Base-by-base conservation (phyloP, 225 moss, liverwort and hornwort genomes). In the Anthoceros angustus region DNA sequence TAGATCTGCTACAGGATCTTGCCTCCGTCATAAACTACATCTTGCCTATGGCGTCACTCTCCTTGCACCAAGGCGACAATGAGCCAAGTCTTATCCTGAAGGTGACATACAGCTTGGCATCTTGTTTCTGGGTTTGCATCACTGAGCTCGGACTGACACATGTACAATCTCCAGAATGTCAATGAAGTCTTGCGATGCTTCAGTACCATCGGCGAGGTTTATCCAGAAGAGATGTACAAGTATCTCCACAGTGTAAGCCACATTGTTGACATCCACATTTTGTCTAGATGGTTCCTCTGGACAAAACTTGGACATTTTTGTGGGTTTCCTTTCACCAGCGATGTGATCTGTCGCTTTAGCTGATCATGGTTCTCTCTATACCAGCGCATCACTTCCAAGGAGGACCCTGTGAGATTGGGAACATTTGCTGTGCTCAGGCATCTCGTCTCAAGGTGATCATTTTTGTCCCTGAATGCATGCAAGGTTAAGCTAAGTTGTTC, bases 161-260 rank as follows among this genome's bases (percentile, higher is more conserved):
- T 65, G 14, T 14, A 40, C 10, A 42, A 39, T 42, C 9, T 79
- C 75, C 89, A 93, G 93, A 93, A 84, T 78, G 68, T 70, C 42
- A 93, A 86, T 71, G 93, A 93, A 75, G 89, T 93, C 75, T 80
- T 93, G 74, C 82, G 87, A 72, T 93, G 89, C 84, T 89, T 93
- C 77, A 82, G 79, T 50, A 87, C 93, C 40, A 82, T 93, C 45
- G 87, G 89, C 60, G 75, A 64, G 71, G 80, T 71, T 42, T 93
- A 79, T 48, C 93, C 93, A 25, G 80, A 78, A 39, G 93, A 93
- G 50, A 82, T 78, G 38, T 85, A 87, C 74, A 83, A 82, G 61
- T 82, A 80, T 43, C 62, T 90, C 66, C 72, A 87, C 70, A 79
- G 83, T 70, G 90, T 88, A 84, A 61, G 23, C 8, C 68, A 26